Evolutionary conservation across 371 early-diverging fungal genomes (phyloP).

Genomic region (Thermomucor indicae-seudaticae): DNA sequence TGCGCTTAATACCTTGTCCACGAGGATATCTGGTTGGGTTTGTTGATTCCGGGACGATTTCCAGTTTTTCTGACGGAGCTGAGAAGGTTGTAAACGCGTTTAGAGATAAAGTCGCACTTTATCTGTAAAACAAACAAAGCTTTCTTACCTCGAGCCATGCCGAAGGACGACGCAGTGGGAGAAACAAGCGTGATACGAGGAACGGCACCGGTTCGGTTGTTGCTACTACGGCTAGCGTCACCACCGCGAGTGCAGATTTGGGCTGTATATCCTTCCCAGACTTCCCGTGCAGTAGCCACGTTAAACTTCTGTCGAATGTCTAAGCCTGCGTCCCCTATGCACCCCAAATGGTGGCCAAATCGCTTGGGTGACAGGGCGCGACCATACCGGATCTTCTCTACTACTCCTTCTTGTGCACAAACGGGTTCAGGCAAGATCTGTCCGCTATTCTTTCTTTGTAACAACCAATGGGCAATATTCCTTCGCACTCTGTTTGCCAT

Average conservation of each 20-base stretch:
- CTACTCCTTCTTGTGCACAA: no score
- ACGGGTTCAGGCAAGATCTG: no score
- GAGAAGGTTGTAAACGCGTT: not conserved
- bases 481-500: no score
- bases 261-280: conserved; percentile 14
- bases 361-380: conserved; percentile 15
- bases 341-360: conserved; percentile 19
- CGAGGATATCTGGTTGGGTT: not conserved
- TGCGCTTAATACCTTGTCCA: conserved; percentile 8
- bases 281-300: conserved; percentile 22
- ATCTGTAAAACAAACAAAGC: not conserved
- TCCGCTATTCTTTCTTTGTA: no score
- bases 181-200: not conserved
- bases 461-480: no score
- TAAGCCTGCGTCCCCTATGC: conserved; percentile 23
- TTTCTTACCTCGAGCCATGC: no score
- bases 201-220: not conserved
- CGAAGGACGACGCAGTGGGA: not conserved
- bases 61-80: conserved; percentile 17
- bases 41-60: conserved; percentile 1
- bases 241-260: not conserved
- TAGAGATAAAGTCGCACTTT: not conserved
- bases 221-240: not conserved
- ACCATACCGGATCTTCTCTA: conserved; percentile 11
- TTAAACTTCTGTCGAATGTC: conserved; percentile 26